phyloP scores from a whole-genome alignment of 179 eudicot genomes.

The Spergularia azorica region DNA sequence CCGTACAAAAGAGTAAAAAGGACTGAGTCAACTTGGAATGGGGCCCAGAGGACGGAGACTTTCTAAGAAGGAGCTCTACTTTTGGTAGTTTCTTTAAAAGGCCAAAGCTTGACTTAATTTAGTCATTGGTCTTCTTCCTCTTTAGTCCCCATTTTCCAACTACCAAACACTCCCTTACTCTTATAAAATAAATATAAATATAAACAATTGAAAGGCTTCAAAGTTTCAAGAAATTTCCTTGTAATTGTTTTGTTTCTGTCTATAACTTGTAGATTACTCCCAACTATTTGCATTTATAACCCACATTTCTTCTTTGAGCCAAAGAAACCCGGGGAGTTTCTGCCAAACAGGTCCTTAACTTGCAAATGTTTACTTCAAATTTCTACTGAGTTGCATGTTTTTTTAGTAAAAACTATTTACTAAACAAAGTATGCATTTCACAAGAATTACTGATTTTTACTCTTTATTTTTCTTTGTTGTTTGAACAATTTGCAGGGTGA shows the following conservation, averaged over 20 bases:
- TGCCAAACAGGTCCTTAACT: neutral
- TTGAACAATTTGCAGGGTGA: conserved; percentile 9
- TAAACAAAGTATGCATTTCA: no score
- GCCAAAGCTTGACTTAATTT: neutral
- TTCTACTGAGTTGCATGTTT: neutral
- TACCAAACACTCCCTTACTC: no score
- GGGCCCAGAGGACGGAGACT: neutral
- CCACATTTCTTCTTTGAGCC: neutral
- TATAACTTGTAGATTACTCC: neutral
- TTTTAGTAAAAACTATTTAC: no score
- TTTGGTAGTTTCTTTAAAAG: neutral
- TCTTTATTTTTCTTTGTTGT: neutral
- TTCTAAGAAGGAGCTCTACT: neutral
- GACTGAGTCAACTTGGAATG: no score
- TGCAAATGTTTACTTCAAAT: neutral
- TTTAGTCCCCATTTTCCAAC: no score
- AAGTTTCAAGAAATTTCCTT: conserved; percentile 20
- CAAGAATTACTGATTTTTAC: neutral
- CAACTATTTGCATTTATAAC: no score
- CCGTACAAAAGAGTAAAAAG: neutral
- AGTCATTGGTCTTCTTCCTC: neutral
- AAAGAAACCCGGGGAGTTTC: neutral
- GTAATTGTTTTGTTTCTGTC: neutral
- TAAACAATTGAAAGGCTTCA: no score
- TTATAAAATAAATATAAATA: no score